These are phyloP conservation scores for Venustampulla echinocandica DNA, from an alignment of 495 filamentous ascomycete genomes.

Conservation along the genomic window DNA sequence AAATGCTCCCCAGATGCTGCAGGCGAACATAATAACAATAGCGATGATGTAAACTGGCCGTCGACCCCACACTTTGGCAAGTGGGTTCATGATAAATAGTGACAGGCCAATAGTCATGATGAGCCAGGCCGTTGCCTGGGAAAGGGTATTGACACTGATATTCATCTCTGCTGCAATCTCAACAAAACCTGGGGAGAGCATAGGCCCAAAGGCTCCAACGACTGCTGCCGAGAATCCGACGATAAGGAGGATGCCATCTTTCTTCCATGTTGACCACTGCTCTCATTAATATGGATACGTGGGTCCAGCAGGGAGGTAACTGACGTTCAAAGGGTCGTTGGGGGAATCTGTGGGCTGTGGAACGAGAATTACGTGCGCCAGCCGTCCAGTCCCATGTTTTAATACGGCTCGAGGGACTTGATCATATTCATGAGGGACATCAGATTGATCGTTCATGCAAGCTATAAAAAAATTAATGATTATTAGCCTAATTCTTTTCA, in stretches of 20 bases:
- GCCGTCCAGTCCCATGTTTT: conserved; percentile 41
- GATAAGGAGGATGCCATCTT: conserved; percentile 45
- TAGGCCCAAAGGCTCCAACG: conserved; percentile 47
- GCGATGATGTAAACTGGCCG: conserved; percentile 53
- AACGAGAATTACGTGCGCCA: conserved; percentile 39
- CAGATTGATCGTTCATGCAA: conserved; percentile 36
- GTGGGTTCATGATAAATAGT: conserved; percentile 50
- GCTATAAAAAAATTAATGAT: conserved; percentile 22
- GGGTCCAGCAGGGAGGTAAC: conserved; percentile 4
- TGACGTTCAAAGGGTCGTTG: conserved; percentile 45
- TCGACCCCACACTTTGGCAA: conserved; percentile 57
- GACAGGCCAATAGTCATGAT: conserved; percentile 41
- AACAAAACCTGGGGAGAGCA: conserved; percentile 43
- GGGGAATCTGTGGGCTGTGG: conserved; percentile 47
- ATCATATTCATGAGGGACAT: conserved; percentile 35
- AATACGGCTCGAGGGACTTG: conserved; percentile 32
- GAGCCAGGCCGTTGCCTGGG: conserved; percentile 38
- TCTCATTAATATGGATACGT: background rate
- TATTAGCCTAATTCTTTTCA: conserved; percentile 2
- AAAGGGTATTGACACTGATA: conserved; percentile 31
- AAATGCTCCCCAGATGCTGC: conserved; percentile 53
- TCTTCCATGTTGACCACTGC: conserved; percentile 42
- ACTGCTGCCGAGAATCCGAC: conserved; percentile 46
- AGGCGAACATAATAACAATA: conserved; percentile 47
- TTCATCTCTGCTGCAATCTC: conserved; percentile 34